phyloP scores from a whole-genome alignment of 441 rosid species.

The Brassica balearica region DNA sequence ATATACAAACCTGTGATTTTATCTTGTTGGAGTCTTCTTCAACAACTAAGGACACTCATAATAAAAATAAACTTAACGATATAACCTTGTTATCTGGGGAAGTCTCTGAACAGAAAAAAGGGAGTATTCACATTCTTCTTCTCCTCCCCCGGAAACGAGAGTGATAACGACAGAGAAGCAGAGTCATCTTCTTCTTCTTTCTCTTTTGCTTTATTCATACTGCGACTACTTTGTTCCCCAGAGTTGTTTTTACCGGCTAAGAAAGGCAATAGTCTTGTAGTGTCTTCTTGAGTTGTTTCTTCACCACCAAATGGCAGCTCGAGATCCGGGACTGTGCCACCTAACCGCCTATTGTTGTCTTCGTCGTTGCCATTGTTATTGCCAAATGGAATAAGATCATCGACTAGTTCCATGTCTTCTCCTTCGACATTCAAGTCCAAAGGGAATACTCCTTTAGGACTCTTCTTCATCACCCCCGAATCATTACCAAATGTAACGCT shows the following conservation, averaged over 20 bases:
- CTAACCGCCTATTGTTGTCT: slow-evolving; percentile 24
- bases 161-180: slow-evolving; percentile 89
- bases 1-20: slow-evolving; percentile 36
- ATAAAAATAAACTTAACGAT: slow-evolving; percentile 4
- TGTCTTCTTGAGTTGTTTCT: slow-evolving; percentile 37
- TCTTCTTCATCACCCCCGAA: slow-evolving; percentile 54
- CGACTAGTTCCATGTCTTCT: slow-evolving; percentile 49
- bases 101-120: slow-evolving; percentile 70
- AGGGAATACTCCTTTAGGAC: slow-evolving; percentile 71
- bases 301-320: slow-evolving; percentile 94
- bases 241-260: slow-evolving; percentile 45
- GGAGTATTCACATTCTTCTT: slow-evolving; percentile 67
- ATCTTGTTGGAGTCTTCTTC: slow-evolving; percentile 28
- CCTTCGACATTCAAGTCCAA: slow-evolving; percentile 52
- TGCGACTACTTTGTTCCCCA: slow-evolving; percentile 49
- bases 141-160: slow-evolving; percentile 77
- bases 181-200: slow-evolving; percentile 44
- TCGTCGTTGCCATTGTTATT: slow-evolving; percentile 34
- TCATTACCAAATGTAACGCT: slow-evolving; percentile 44
- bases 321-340: slow-evolving; percentile 70
- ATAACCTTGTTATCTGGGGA: slow-evolving; percentile 51
- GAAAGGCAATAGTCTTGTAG: slow-evolving; percentile 55
- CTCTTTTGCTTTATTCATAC: slow-evolving; percentile 31
- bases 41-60: slow-evolving; percentile 23
- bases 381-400: slow-evolving; percentile 48